phyloP scores from a whole-genome alignment of 2,329 filamentous ascomycete species.

The Fusarium sp. region DNA sequence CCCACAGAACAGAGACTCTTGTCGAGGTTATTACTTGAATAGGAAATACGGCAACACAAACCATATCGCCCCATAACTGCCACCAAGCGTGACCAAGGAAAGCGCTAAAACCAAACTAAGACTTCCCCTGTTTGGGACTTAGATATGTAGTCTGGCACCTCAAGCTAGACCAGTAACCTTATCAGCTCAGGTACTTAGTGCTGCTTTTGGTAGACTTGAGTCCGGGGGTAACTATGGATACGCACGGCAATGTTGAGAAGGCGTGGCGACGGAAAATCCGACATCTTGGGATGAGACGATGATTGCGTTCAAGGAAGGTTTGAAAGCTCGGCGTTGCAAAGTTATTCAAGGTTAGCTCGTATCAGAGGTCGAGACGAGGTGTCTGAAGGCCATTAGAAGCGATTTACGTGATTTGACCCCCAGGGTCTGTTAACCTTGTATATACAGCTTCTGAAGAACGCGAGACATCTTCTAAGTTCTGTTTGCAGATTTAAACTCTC shows the following conservation, averaged over 20 bases:
- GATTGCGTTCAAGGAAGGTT: neutral
- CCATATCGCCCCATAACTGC: fast-evolving
- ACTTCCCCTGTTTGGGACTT: neutral
- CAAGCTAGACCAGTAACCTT: too few species aligned
- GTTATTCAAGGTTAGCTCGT: fast-evolving
- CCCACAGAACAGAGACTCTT: fast-evolving
- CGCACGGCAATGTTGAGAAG: too few species aligned
- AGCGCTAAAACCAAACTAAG: neutral
- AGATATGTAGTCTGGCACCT: too few species aligned
- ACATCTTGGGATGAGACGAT: neutral
- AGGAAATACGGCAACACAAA: neutral
- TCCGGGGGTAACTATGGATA: neutral
- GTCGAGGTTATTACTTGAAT: neutral
- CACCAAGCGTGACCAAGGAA: neutral
- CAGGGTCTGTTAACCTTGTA: neutral
- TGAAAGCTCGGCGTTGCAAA: fast-evolving
- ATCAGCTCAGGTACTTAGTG: too few species aligned
- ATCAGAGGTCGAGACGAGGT: neutral
- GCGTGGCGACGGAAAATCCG: fast-evolving
- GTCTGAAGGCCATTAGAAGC: neutral
- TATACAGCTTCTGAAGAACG: neutral
- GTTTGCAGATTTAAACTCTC: too few species aligned
- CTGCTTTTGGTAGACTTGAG: too few species aligned
- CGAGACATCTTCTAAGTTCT: too few species aligned
- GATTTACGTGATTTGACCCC: neutral